Percentiles rank a stretch among this genome's conserved stretches.
These are phyloP conservation scores for Hypericum androsaemum DNA, from an alignment of 345 rosid genomes.

Conservation along the genomic window DNA sequence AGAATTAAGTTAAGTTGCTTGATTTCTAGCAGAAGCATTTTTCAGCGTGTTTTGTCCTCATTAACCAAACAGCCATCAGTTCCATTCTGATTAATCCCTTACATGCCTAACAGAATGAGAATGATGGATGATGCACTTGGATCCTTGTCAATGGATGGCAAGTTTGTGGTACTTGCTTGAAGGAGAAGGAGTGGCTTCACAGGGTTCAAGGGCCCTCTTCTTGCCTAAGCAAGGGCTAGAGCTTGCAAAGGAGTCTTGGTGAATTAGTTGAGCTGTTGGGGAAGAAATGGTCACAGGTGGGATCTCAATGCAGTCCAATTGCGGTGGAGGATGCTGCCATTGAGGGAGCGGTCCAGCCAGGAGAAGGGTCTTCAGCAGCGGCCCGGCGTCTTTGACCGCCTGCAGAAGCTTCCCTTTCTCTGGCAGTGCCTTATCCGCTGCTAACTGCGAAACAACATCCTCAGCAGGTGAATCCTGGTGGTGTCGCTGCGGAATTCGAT, in stretches of 20 bases:
- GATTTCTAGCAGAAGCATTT: too few species aligned
- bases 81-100: too few species aligned
- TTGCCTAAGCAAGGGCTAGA: conserved; percentile 12
- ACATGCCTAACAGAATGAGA: too few species aligned
- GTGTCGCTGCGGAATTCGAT: too few species aligned
- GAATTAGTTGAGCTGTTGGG: conserved; percentile 13
- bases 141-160: not conserved
- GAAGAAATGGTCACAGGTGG: conserved; percentile 54
- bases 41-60: too few species aligned
- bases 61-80: too few species aligned
- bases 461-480: too few species aligned
- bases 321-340: conserved; percentile 76
- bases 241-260: conserved; percentile 26
- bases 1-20: too few species aligned
- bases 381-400: conserved; percentile 66
- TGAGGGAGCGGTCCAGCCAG: conserved; percentile 72
- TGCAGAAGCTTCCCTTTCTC: conserved; percentile 56
- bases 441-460: conserved; percentile 22
- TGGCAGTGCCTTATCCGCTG: conserved; percentile 38
- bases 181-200: conserved; percentile 24
- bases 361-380: conserved; percentile 53
- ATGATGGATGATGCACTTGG: not conserved
- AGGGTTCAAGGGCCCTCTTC: conserved; percentile 28
- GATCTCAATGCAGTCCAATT: conserved; percentile 43
- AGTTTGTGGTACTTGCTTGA: not conserved